phyloP scores from a whole-genome alignment of 2,329 filamentous ascomycete species.

The Aspergillus unguis region DNA sequence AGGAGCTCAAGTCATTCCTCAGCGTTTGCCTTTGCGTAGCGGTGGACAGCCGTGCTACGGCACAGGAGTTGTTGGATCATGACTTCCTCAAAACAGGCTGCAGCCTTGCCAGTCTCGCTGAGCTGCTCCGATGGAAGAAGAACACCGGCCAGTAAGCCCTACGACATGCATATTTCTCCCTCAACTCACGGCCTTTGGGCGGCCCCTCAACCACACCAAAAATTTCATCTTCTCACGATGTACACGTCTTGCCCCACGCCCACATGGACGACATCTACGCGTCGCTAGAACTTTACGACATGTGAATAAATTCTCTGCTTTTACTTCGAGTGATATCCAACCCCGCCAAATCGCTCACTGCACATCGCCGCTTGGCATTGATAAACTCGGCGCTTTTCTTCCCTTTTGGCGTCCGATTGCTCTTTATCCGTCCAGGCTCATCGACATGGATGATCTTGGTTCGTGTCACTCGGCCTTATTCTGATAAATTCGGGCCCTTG shows the following conservation, averaged over 20 bases:
- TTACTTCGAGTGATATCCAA: conserved; percentile 26
- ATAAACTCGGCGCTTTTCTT: conserved; percentile 28
- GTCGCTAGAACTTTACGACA: conserved; percentile 24
- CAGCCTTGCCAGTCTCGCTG: conserved; percentile 74
- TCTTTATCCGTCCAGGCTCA: conserved; percentile 1
- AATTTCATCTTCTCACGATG: conserved; percentile 18
- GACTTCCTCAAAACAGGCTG: conserved; percentile 95
- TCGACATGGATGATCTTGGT: conserved; percentile 17
- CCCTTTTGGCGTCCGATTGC: conserved; percentile 18
- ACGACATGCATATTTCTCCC: background rate
- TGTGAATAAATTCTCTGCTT: conserved; percentile 10
- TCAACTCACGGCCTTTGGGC: conserved; percentile 1
- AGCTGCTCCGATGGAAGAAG: conserved; percentile 70
- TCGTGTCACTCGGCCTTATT: background rate
- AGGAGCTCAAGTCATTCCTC: conserved; percentile 95
- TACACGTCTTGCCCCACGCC: conserved; percentile 26
- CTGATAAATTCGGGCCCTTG: background rate
- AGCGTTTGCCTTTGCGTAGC: conserved; percentile 96
- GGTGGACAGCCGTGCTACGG: conserved; percentile 88
- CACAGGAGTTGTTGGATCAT: conserved; percentile 81
- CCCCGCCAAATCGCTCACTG: conserved; percentile 19
- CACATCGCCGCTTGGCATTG: conserved; percentile 28
- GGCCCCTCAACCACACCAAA: conserved; percentile 1
- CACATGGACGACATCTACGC: conserved; percentile 32
- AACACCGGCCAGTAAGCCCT: conserved; percentile 35